Evolutionary conservation across 83 land plant species (phyloP).

Genomic region (Diphasiastrum complanatum): DNA sequence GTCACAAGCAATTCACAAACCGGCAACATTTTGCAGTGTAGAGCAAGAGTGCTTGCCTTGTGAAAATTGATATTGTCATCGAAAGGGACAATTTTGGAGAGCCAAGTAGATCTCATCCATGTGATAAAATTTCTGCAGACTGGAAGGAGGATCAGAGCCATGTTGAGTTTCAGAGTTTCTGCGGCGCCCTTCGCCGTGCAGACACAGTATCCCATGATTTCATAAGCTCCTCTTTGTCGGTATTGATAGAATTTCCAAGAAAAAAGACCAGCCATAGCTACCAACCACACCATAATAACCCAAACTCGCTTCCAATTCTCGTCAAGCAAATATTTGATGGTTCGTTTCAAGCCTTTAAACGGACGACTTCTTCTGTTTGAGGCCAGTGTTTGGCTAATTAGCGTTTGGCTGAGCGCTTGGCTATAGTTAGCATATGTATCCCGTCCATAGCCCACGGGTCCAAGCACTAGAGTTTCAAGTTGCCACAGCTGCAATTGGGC

Average conservation of each 20-base stretch:
- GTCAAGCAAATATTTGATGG: conserved; percentile 25
- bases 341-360: conserved; percentile 24
- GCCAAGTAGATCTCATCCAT: conserved; percentile 72
- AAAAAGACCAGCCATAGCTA: conserved; percentile 61
- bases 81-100: conserved; percentile 47
- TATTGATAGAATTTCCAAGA: conserved; percentile 88
- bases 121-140: conserved; percentile 90
- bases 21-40: background rate
- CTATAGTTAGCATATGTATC: conserved; percentile 65
- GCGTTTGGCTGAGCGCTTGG: conserved; percentile 16
- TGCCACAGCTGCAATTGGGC: conserved; percentile 84
- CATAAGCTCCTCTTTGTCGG: conserved; percentile 45
- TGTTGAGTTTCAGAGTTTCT: conserved; percentile 93
- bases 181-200: conserved; percentile 91
- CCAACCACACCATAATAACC: conserved; percentile 69
- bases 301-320: conserved; percentile 84
- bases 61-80: conserved; percentile 92
- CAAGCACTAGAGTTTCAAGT: conserved; percentile 70
- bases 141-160: conserved; percentile 88
- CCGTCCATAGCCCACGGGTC: conserved; percentile 23
- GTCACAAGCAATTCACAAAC: background rate
- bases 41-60: conserved; percentile 41
- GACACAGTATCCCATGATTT: conserved; percentile 86
- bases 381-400: conserved; percentile 26
- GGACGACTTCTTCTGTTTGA: conserved; percentile 20